These are phyloP conservation scores for Nicotiana rustica DNA, from an alignment of 305 asterid species.

Conservation along the genomic window DNA sequence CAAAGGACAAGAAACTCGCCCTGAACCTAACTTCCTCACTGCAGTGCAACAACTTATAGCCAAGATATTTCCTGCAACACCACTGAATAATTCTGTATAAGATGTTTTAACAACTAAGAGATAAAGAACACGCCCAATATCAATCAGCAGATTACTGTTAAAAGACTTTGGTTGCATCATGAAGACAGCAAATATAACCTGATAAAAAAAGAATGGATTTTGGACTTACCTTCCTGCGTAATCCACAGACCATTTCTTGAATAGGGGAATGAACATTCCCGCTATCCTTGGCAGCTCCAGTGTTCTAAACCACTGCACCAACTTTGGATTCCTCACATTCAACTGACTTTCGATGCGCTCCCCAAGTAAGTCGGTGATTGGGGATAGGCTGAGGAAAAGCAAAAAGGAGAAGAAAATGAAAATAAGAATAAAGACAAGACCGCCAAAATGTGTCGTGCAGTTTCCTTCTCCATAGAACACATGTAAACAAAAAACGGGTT, in stretches of 20 bases:
- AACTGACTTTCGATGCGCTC: conserved; percentile 63
- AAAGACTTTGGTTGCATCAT: background rate
- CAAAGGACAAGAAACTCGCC: conserved; percentile 52
- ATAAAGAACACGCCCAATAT: background rate
- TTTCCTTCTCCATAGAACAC: conserved; percentile 31
- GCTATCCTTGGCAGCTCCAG: conserved; percentile 69
- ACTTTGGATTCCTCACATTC: conserved; percentile 50
- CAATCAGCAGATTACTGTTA: conserved; percentile 22
- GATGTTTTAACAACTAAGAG: conserved; percentile 15
- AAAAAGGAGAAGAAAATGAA: conserved; percentile 37
- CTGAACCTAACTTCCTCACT: conserved; percentile 56
- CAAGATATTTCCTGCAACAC: conserved; percentile 82
- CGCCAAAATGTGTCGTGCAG: background rate
- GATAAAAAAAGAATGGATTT: conserved; percentile 21
- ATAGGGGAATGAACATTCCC: conserved; percentile 66
- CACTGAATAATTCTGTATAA: conserved; percentile 60
- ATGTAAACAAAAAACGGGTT: conserved; percentile 34
- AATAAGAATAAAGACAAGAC: conserved; percentile 2
- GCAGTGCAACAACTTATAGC: conserved; percentile 79
- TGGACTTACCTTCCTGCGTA: conserved; percentile 78
- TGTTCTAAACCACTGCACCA: conserved; percentile 70
- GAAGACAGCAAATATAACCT: background rate
- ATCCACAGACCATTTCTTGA: conserved; percentile 82
- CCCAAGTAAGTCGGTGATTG: conserved; percentile 53
- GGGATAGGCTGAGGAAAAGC: conserved; percentile 62